These are phyloP conservation scores for Neoascochyta sp. DNA, from an alignment of 2,329 filamentous ascomycete species.

Conservation along the genomic window DNA sequence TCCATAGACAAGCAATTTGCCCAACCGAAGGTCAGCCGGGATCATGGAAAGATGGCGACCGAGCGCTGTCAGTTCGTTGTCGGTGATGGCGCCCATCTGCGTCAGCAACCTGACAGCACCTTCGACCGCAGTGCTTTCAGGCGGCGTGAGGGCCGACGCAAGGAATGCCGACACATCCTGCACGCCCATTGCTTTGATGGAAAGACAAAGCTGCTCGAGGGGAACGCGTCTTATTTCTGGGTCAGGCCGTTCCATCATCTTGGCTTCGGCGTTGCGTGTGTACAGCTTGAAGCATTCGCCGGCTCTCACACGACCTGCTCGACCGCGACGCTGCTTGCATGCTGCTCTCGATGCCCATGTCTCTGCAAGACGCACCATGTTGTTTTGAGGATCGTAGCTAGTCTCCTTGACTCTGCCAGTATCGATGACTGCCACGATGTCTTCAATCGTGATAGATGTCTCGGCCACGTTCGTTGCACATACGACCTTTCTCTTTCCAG, in stretches of 20 bases:
- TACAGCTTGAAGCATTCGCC: slow-evolving; percentile 95
- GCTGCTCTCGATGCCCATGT: slow-evolving; percentile 92
- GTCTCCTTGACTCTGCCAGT: slow-evolving; percentile 95
- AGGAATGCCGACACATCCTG: slow-evolving; percentile 77
- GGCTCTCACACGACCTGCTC: slow-evolving; percentile 86
- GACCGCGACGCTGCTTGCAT: slow-evolving; percentile 88
- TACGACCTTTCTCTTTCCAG: slow-evolving; percentile 84
- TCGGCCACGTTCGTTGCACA: slow-evolving; percentile 96
- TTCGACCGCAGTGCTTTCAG: slow-evolving; percentile 78
- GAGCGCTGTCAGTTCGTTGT: slow-evolving; percentile 81
- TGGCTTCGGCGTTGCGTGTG: slow-evolving; percentile 74
- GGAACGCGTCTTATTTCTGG: slow-evolving; percentile 92
- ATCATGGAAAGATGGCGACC: slow-evolving; percentile 93
- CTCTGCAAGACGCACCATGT: slow-evolving; percentile 91
- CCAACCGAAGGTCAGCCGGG: slow-evolving; percentile 85
- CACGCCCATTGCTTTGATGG: slow-evolving; percentile 92
- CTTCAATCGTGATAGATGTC: slow-evolving; percentile 97
- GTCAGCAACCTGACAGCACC: slow-evolving; percentile 74
- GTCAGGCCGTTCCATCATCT: slow-evolving; percentile 85
- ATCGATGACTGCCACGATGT: slow-evolving; percentile 94
- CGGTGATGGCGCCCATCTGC: slow-evolving; percentile 85
- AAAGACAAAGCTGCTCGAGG: slow-evolving; percentile 88
- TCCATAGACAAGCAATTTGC: slow-evolving; percentile 93
- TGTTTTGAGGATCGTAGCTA: slow-evolving; percentile 84
- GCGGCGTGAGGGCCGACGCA: slow-evolving; percentile 81